Evolutionary conservation across 2,329 filamentous ascomycete genomes (phyloP).

Genomic region (Plectosphaerella sp.): DNA sequence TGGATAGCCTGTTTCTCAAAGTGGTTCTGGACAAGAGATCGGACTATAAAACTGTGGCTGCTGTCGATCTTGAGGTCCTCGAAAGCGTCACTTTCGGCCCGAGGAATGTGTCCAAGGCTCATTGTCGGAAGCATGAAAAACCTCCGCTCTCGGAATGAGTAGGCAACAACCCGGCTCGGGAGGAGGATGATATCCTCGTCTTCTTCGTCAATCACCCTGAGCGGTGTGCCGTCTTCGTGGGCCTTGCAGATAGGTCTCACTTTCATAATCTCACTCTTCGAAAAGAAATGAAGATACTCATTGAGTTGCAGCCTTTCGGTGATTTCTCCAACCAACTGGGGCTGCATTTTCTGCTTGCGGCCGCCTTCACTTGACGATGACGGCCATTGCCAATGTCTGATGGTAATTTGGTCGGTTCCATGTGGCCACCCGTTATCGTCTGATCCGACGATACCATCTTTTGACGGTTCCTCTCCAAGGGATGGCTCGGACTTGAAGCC

Average conservation of each 20-base stretch:
- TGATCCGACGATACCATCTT: not conserved
- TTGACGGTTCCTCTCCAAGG: not conserved
- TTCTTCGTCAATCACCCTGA: not conserved
- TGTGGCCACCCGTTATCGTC: too few species aligned
- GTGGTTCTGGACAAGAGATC: constrained; percentile 13
- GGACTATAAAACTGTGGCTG: constrained; percentile 16
- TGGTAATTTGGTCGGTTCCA: not conserved
- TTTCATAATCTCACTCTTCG: not conserved
- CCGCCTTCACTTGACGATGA: too few species aligned
- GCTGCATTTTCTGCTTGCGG: too few species aligned
- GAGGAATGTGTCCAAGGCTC: too few species aligned
- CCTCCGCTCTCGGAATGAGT: constrained; percentile 17
- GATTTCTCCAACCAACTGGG: too few species aligned
- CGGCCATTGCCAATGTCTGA: too few species aligned
- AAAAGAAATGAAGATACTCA: too few species aligned
- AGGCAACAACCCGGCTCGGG: constrained; percentile 14
- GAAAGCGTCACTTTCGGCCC: too few species aligned
- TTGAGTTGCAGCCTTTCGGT: too few species aligned
- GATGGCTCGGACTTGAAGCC: constrained; percentile 5
- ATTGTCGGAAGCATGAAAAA: too few species aligned
- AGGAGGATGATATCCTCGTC: constrained; percentile 10
- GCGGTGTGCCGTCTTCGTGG: not conserved
- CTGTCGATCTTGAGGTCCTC: constrained; percentile 14
- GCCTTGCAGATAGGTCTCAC: not conserved
- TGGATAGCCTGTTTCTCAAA: constrained; percentile 7